These are phyloP conservation scores for Monosporascus sp. DNA, from an alignment of 2,329 filamentous ascomycete species.

Conservation along the genomic window DNA sequence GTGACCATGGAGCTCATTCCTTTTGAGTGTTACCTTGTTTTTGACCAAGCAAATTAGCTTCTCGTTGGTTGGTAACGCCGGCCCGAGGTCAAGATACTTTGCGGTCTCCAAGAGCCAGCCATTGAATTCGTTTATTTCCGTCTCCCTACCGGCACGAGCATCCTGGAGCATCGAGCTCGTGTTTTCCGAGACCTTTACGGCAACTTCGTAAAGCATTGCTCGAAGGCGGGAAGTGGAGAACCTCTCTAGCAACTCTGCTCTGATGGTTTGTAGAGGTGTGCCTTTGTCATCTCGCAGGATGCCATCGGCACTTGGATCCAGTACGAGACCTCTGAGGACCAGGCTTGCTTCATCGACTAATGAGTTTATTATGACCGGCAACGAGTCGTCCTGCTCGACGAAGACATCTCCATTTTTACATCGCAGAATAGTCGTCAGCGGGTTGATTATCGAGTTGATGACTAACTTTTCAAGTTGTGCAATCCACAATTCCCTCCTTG, in stretches of 20 bases:
- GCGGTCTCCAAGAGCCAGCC: constrained; percentile 50
- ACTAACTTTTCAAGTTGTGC: constrained; percentile 83
- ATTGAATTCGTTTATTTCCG: constrained; percentile 55
- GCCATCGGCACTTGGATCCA: constrained; percentile 43
- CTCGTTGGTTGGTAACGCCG: constrained; percentile 33
- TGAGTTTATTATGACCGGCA: constrained; percentile 58
- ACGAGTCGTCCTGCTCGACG: constrained; percentile 41
- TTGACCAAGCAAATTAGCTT: constrained; percentile 40
- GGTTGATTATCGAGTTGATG: constrained; percentile 76
- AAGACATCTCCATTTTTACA: constrained; percentile 76
- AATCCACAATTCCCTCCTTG: constrained; percentile 41
- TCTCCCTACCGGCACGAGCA: constrained; percentile 42
- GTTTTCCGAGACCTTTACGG: constrained; percentile 45
- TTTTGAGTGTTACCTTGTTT: constrained; percentile 24
- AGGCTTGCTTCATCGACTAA: constrained; percentile 69
- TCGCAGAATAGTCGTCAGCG: constrained; percentile 72
- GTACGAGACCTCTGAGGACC: constrained; percentile 65
- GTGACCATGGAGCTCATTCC: constrained; percentile 25
- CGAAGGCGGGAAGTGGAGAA: constrained; percentile 39
- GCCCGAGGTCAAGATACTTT: constrained; percentile 27
- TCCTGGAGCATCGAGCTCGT: constrained; percentile 60
- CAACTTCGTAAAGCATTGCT: constrained; percentile 41
- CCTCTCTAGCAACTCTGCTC: constrained; percentile 27
- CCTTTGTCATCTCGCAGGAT: constrained; percentile 27
- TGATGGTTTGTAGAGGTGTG: constrained; percentile 34